A percentile compares a stretch with the other conserved stretches of the same genome.
Evolutionary conservation across 2,329 filamentous ascomycete species (phyloP).

Genomic region (Triangularia verruculosa): DNA sequence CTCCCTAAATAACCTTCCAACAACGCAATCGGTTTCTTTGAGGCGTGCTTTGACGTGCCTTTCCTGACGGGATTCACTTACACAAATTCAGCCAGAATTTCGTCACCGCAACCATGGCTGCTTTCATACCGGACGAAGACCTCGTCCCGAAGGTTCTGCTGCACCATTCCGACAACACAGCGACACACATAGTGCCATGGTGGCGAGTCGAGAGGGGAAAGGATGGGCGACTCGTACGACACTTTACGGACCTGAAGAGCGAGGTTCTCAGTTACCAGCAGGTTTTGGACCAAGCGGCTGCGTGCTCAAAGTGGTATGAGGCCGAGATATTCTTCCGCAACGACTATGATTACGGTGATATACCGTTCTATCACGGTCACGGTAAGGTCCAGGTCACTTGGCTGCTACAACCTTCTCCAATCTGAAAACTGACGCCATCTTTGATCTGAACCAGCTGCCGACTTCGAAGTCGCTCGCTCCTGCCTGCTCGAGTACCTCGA

Average conservation of each 20-base stretch:
- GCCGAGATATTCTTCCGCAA: background rate
- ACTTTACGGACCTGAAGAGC: background rate
- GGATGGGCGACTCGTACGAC: background rate
- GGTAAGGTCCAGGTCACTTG: background rate
- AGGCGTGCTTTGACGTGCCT: too few relatives aligned
- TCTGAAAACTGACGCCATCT: background rate
- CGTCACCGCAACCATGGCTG: too few relatives aligned
- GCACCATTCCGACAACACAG: background rate
- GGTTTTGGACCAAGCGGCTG: background rate
- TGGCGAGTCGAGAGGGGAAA: background rate
- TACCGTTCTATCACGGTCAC: background rate
- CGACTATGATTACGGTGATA: background rate
- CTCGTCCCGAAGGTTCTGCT: background rate
- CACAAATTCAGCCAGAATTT: too few relatives aligned
- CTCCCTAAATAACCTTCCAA: too few relatives aligned
- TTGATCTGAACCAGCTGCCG: background rate
- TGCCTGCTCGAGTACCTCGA: background rate
- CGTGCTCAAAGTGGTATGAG: background rate
- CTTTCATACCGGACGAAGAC: background rate
- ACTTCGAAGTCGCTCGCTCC: background rate
- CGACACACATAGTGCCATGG: background rate
- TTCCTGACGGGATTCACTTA: too few relatives aligned
- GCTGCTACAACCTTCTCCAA: background rate
- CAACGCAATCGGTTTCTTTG: too few relatives aligned
- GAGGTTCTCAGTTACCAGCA: background rate